Percentiles rank a stretch among this genome's conserved stretches.
Conservation (phyloP, 345 rosid species). For the Alliaria petiolata region DNA sequence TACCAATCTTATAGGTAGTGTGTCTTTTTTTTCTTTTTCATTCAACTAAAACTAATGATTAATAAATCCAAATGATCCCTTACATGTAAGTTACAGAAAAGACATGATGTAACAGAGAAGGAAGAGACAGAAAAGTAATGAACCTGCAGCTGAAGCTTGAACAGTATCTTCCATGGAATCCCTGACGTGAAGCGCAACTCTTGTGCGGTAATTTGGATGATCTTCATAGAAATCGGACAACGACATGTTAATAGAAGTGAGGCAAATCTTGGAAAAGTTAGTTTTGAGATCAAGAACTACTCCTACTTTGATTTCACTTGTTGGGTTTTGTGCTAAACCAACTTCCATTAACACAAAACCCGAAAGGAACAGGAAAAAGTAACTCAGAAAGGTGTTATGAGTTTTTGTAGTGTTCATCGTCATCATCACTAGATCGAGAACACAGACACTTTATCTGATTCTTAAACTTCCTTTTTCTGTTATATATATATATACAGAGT, state of each 20-base stretch:
- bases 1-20: too few relatives aligned
- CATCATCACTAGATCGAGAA: neutral
- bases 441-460: neutral
- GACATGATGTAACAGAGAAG: neutral
- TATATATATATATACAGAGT: neutral
- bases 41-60: neutral
- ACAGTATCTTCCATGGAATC: slow-evolving; percentile 32
- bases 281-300: slow-evolving; percentile 37
- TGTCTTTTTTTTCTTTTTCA: too few relatives aligned
- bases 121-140: slow-evolving; percentile 2
- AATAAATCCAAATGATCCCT: neutral
- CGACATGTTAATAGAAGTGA: slow-evolving; percentile 27
- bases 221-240: slow-evolving; percentile 25
- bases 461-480: too few relatives aligned
- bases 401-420: neutral
- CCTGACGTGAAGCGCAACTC: slow-evolving; percentile 16
- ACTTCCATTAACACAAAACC: neutral
- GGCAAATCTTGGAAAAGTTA: slow-evolving; percentile 1
- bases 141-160: slow-evolving; percentile 38
- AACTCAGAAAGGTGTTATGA: neutral
- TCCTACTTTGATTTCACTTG: slow-evolving; percentile 30
- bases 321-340: slow-evolving; percentile 6
- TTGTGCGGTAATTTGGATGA: slow-evolving; percentile 26
- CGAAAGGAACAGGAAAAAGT: neutral
- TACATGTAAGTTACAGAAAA: too few relatives aligned